Percentiles rank a stretch among this genome's conserved stretches.
Evolutionary conservation across 2,329 filamentous ascomycete genomes (phyloP).

Genomic region (Rhytidhysteron rufulum): DNA sequence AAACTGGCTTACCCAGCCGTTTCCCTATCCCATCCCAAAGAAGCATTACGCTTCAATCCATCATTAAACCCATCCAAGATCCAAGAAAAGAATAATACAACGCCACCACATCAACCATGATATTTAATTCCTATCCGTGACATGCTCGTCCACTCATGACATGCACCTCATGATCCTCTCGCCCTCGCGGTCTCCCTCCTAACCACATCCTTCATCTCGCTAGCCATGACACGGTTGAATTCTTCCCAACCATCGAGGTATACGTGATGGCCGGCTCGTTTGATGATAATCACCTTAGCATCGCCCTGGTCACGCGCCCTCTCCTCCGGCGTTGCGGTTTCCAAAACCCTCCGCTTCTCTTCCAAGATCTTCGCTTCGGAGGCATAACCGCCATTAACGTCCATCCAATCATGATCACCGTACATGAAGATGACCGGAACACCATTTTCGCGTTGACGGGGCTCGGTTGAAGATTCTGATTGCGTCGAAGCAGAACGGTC

Average conservation of each 20-base stretch:
- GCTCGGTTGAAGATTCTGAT: conserved; percentile 16
- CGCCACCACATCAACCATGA: too few species aligned
- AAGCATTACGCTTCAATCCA: too few species aligned
- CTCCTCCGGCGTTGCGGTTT: conserved; percentile 63
- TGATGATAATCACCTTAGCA: conserved; percentile 77
- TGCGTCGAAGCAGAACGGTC: conserved; percentile 12
- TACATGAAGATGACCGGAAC: conserved; percentile 91
- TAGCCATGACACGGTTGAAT: conserved; percentile 62
- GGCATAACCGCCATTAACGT: conserved; percentile 77
- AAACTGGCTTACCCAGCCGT: too few species aligned
- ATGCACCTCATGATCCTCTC: too few species aligned
- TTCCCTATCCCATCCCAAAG: too few species aligned
- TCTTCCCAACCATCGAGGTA: conserved; percentile 68
- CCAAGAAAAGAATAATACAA: too few species aligned
- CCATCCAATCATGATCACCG: conserved; percentile 99
- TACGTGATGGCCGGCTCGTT: conserved; percentile 66
- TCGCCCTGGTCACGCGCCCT: conserved; percentile 69
- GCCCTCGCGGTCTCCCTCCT: too few species aligned
- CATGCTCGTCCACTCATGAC: too few species aligned
- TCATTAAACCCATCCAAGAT: too few species aligned
- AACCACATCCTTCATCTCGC: conserved; percentile 64
- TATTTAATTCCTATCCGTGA: too few species aligned
- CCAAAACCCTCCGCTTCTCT: conserved; percentile 58
- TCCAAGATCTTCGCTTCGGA: conserved; percentile 75
- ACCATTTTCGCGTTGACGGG: conserved; percentile 54